Evolutionary conservation across 352 stramenopile genomes (phyloP), one percentile per base, ranked within the genome.

Genomic region (Halophytophthora batemanensis): DNA sequence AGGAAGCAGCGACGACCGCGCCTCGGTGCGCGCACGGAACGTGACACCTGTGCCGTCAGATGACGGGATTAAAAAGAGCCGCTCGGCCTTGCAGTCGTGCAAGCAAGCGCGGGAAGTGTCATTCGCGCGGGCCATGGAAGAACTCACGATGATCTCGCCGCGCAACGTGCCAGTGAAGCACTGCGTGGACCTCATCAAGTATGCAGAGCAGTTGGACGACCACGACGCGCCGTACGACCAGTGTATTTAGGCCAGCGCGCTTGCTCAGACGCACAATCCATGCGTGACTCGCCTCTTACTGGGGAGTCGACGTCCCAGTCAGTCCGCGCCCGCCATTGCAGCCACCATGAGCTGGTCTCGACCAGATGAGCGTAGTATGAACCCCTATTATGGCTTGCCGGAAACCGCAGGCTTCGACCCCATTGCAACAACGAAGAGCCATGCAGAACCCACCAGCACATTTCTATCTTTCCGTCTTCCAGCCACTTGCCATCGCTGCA

Each of bases 161-260:
- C 78, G 82, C 50, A 74, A 90, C 62, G 65, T 84, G 49, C 82
- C 82, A 25, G 75, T 92, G 57, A 84, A 86, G 63, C 76, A 87
- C 53, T 75, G 77, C 56, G 66, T 92, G 34, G 82, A 92, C 53
- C 53, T 92, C 40, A 92, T 92, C 71, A 87, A 92, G 75, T 90
- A 90, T 56, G 82, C 82, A 18, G 82, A 87, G 56, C 70, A 87
- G 52, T 73, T 92, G 7, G 80, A 90, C 50, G 71, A 90, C 59
- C 59, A 81, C 50, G 73, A 85, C 47, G 31, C 68, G 57, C 66
- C 66, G 18, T 70, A 75, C 46, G 73, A 84, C 47, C 64, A 75
- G 58, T 85, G 72, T 74, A 76, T 82, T 67, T 86, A 85, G 64
- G 61, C 45, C 61, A 50, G 53, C 43, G 45, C 59, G 34, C 38